Evolutionary conservation across 345 rosid genomes (phyloP), one percentile per base, ranked within the genome.

Genomic region (Psidium friedrichsthalianum): DNA sequence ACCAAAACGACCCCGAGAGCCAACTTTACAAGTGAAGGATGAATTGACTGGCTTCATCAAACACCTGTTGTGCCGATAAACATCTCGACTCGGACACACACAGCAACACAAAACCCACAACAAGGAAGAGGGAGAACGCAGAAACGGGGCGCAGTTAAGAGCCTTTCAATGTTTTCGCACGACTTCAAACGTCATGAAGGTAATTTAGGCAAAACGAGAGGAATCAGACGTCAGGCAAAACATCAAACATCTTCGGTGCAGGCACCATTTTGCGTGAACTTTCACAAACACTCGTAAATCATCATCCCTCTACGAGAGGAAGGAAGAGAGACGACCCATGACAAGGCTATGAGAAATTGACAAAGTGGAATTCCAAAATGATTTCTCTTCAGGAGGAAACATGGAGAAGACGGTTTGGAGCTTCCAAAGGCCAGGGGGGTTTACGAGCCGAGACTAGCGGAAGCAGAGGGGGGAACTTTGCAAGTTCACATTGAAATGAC

Each of bases 181-280:
- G 51, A 10, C 11, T 5, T 69, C 78, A 36, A 18, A 69, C 3
- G 32, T 32, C 78, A 16, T 36, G 78, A 69, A 69, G 47, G 6
- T 18, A 8, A 16, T 1, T 3, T 3, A 32, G 47, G 12, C 47
- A 69, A 32, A 69, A 69, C 47, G 13, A 0, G 10, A 64, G 78
- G 83, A 29, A 27, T 74, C 69, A 1, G 53, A 14, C 13, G 27
- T 56, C 49, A 64, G 89, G 53, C 59, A 88, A 82, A 74, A 52
- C 82, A 85, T 89, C 93, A 82, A 88, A 92, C 93, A 87, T 3
- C 27, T 89, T 51, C 83, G 51, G 83, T 69, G 78, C 78, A 8
- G 6, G 22, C 12, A 32, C 8, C 42, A 40, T 14, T 64, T 16
- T 29, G 3, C 76, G 11, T 18, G 42, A 29, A 29, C 76, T 14